Evolutionary conservation across 1,139 yeast species (phyloP), one percentile per base, ranked within the genome.

Genomic region (Suhomyces wounanorum): DNA sequence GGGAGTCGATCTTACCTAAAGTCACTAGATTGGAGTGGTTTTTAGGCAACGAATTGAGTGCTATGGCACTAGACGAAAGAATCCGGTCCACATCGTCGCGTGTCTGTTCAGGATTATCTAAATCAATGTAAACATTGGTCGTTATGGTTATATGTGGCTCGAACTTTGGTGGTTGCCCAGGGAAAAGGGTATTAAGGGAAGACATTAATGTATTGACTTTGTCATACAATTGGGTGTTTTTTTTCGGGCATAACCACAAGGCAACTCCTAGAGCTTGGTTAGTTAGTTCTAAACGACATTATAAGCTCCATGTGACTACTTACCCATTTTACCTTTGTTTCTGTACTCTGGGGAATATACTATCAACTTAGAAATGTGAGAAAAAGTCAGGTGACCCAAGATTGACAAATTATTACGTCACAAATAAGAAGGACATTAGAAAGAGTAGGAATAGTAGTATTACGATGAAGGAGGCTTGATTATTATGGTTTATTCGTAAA

Each of bases 71-170:
- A 18, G 88, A 81, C 11, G 84, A 83, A 30, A 89, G 73, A 2
- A 89, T 81, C 33, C 78, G 73, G 54, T 81, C 82, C 2, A 85
- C 88, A 51, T 83, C 86, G 30, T 77, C 81, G 35, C 77, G 75
- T 13, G 79, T 74, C 42, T 75, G 69, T 11, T 57, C 65, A 21
- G 69, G 59, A 48, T 76, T 69, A 7, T 66, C 67, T 53, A 72
- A 57, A 51, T 72, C 69, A 39, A 84, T 71, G 3, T 68, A 69
- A 35, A 88, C 72, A 52, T 83, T 79, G 28, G 90, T 78, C 2
- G 92, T 83, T 36, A 89, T 77, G 1, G 96, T 89, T 40, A 89
- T 77, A 63, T 89, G 96, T 4, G 96, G 96, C 52, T 83, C 88
- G 58, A 88, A 85, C 40, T 62, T 65, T 1, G 81, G 80, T 4